Evolutionary conservation across 106 monocot genomes (phyloP).

Genomic region (Agapanthus africanus): DNA sequence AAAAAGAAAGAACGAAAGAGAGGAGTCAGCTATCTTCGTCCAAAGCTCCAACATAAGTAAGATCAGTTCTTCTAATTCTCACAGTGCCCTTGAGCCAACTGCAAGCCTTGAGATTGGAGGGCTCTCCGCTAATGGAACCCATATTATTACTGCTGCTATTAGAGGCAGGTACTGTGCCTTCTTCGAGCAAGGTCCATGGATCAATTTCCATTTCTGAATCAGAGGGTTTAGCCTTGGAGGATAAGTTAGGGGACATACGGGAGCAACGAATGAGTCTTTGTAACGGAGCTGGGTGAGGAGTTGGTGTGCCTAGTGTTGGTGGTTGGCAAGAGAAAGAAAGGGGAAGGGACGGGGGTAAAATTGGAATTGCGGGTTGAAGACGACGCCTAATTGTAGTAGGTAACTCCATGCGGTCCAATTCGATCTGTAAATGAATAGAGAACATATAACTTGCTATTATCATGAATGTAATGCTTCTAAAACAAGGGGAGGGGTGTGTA

Average conservation of each 20-base stretch:
- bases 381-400: conserved; percentile 54
- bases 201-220: conserved; percentile 75
- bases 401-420: conserved; percentile 83
- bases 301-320: conserved; percentile 26
- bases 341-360: conserved; percentile 44
- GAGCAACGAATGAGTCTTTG: conserved; percentile 15
- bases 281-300: background rate
- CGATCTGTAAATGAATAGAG: conserved; percentile 46
- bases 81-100: conserved; percentile 94
- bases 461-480: no score
- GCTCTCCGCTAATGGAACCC: conserved; percentile 38
- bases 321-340: conserved; percentile 43
- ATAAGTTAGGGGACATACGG: conserved; percentile 27
- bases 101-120: conserved; percentile 82
- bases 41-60: conserved; percentile 73
- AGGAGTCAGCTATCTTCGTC: conserved; percentile 84
- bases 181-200: conserved; percentile 95
- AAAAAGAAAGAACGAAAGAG: conserved; percentile 14
- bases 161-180: conserved; percentile 51
- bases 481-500: no score
- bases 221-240: conserved; percentile 40
- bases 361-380: conserved; percentile 84
- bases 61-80: conserved; percentile 84
- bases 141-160: conserved; percentile 20
- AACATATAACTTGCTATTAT: no score